Base-by-base conservation (phyloP, 2,329 filamentous ascomycete species). In the Nigrograna mackinnonii region DNA sequence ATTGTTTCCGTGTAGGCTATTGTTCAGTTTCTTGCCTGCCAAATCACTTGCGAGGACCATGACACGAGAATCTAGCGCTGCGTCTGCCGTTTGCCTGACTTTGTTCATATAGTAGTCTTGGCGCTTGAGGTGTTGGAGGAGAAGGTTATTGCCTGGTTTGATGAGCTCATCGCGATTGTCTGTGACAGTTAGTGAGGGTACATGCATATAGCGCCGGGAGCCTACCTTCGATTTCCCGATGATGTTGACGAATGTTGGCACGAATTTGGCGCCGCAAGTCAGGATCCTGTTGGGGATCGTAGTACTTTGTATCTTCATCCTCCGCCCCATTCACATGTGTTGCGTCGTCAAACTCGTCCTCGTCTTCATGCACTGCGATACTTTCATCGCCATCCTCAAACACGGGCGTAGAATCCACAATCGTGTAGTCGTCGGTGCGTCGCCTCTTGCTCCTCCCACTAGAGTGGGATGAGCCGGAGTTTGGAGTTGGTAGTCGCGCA, bases 41-140 rank as follows among this genome's bases (percentile, higher is more conserved):
- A 95, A 70, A 50, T 96, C 91, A 4, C 89, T 88, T 1, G 89
- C 84, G 50, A 80, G 84, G 36, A 96, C 86, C 3, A 97, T 78
- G 19, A 95, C 77, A n/a, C 88, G 84, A 0, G 92, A 91, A 64
- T 99, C 94, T 47, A 95, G 85, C 1, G 87, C 89, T 1, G 94
- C 94, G 65, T 97, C 94, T 2, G 85, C 84, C 1, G 94, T 96
- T 72, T 96, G 91, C 58, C 87, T 89, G 46, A 95, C 86, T 53
- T 83, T 77, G 42, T 77, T 75, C 47, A 86, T 84, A 12, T 85
- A 71, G 24, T 76, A 67, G 54, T 94, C 85, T 13, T 87, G 85
- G 50, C 79, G 78, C 18, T 79, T 67, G 18, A 97, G 73, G 1
- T 84, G 83, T 7, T 86, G 76, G 44, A 80, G 74, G 13, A 96